Conservation (phyloP, 306 rosid species). For the Astragalus glycyphyllos region DNA sequence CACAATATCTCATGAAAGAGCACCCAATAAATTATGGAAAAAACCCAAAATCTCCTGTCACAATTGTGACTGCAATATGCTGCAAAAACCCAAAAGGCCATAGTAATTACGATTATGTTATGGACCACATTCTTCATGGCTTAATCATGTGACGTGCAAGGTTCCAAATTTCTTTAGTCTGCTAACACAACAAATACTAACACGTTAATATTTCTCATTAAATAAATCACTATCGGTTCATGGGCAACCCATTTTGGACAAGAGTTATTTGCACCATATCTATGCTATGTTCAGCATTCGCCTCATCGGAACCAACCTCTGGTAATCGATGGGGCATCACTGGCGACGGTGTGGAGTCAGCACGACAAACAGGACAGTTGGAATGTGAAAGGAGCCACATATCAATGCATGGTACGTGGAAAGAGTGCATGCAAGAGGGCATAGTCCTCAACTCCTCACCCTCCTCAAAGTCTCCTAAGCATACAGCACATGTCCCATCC, state of each 20-base stretch:
- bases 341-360: constrained; percentile 39
- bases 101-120: too few species aligned
- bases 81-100: too few species aligned
- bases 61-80: too few species aligned
- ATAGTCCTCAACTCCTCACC: constrained; percentile 65
- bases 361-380: constrained; percentile 64
- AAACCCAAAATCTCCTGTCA: too few species aligned
- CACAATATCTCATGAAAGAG: too few species aligned
- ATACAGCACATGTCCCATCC: constrained; percentile 56
- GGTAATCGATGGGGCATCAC: neutral
- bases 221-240: neutral
- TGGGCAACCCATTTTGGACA: neutral
- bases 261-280: constrained; percentile 16
- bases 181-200: too few species aligned
- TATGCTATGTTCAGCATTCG: neutral
- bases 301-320: constrained; percentile 6
- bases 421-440: constrained; percentile 67
- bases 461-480: constrained; percentile 64
- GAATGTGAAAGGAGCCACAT: constrained; percentile 64
- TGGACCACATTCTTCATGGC: too few species aligned
- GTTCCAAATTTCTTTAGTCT: too few species aligned
- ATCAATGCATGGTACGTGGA: constrained; percentile 66
- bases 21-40: too few species aligned
- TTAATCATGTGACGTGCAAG: too few species aligned
- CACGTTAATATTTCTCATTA: too few species aligned